Base-by-base conservation (phyloP, 345 rosid genomes). In the Dovyalis caffra region DNA sequence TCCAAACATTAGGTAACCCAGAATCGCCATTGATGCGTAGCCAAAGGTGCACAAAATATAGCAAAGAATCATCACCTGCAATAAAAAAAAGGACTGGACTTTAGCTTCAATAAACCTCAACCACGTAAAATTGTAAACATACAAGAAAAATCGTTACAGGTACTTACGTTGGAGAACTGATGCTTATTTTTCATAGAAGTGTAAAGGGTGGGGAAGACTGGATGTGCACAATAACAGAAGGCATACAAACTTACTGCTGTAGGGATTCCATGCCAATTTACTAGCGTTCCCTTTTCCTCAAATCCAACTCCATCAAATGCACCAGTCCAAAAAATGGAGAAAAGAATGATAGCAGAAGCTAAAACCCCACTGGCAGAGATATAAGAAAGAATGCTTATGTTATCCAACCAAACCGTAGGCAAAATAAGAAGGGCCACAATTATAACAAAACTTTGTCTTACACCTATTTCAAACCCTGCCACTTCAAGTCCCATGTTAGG, bases 171-270 rank as follows among this genome's bases (percentile, higher is more conserved):
- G 23, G 95, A 84, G 86, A 92, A 94, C 60, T 92, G 97, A 18
- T 78, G 91, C 74, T 88, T 94, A 75, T 87, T 91, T 74, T 83
- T 88, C 93, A 92, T 91, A 29, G 95, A 91, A 76, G 81, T 87
- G 83, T 94, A 94, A 3, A 94, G 83, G 11, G 92, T 90, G 5
- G 98, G 98, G 69, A 92, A 94, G 53, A 94, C 95, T 0, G 98
- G 98, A 78, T 94, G 98, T 1, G 97, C 97, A 29, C 98, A 91
- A 21, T 87, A 94, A 74, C 98, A 94, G 82, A 94, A 94, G n/a
- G 90, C 87, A 33, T 90, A 94, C 75, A 94, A 88, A 77, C 98
- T 94, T 60, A 94, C 82, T 1, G 98, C 89, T 11, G 92, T 91
- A 3, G 92, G 83, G 32, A 92, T 75, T 78, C 97, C 95, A 16